phyloP scores from a whole-genome alignment of 2,329 filamentous ascomycete genomes.

The Claviceps lovelessii region DNA sequence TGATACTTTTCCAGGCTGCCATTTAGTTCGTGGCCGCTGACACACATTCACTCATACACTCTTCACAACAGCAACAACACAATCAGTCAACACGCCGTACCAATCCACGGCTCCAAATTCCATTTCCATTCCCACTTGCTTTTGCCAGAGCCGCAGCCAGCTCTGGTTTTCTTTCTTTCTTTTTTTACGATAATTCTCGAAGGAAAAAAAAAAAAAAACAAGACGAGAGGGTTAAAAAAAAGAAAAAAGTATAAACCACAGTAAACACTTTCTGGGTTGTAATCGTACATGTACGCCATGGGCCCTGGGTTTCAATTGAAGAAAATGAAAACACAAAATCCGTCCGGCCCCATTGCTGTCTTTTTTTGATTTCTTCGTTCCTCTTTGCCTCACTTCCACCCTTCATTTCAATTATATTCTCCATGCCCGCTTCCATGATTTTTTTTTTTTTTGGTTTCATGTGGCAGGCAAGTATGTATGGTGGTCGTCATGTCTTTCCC shows the following conservation, averaged over 20 bases:
- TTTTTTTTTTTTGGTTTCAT: background rate
- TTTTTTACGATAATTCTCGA: conserved; percentile 19
- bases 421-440: background rate
- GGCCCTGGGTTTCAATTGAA: conserved; percentile 6
- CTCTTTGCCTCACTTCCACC: conserved; percentile 4
- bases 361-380: background rate
- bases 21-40: too few relatives aligned
- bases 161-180: background rate
- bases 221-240: conserved; percentile 10
- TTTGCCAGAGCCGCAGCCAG: background rate
- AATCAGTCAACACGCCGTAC: background rate
- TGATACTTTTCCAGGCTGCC: too few relatives aligned
- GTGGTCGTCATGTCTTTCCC: conserved; percentile 19
- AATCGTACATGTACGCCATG: conserved; percentile 24
- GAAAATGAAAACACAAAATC: conserved; percentile 5
- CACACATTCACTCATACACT: too few relatives aligned
- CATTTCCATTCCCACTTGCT: background rate
- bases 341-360: conserved; percentile 5
- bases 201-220: conserved; percentile 4
- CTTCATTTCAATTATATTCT: conserved; percentile 4
- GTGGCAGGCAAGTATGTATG: conserved; percentile 11
- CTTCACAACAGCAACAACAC: too few relatives aligned
- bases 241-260: conserved; percentile 5
- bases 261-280: conserved; percentile 10
- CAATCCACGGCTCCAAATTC: background rate